Evolutionary conservation across 345 rosid species (phyloP).

Genomic region (Luvunga scandens): DNA sequence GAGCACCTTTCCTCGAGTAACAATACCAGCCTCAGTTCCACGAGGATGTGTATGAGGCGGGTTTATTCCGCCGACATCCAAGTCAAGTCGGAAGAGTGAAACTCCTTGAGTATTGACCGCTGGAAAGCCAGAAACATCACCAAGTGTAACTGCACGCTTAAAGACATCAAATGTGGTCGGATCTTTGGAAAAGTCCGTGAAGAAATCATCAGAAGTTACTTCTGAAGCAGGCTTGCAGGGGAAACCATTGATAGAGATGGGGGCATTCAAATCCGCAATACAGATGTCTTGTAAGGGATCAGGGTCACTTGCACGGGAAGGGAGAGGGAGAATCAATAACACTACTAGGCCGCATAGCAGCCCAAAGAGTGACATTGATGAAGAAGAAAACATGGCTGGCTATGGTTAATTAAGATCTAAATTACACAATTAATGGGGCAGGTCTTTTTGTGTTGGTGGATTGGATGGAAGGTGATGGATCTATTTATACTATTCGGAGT

Average conservation of each 20-base stretch:
- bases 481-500: too few species aligned
- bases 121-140: slow-evolving; percentile 53
- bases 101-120: slow-evolving; percentile 65
- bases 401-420: too few species aligned
- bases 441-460: too few species aligned
- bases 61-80: slow-evolving; percentile 59
- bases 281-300: slow-evolving; percentile 74
- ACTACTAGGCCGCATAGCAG: slow-evolving; percentile 8
- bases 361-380: background rate
- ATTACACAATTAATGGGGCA: too few species aligned
- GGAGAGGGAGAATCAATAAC: slow-evolving; percentile 34
- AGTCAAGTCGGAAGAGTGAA: slow-evolving; percentile 66
- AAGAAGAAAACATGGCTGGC: background rate
- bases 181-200: slow-evolving; percentile 49
- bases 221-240: slow-evolving; percentile 57
- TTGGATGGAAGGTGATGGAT: too few species aligned
- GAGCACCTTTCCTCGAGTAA: slow-evolving; percentile 53
- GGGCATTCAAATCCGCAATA: slow-evolving; percentile 42
- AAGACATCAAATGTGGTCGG: slow-evolving; percentile 40
- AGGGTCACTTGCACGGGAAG: slow-evolving; percentile 45
- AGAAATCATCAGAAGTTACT: slow-evolving; percentile 61
- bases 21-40: slow-evolving; percentile 49
- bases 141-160: slow-evolving; percentile 28
- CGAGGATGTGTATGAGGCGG: slow-evolving; percentile 78
- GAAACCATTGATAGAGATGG: slow-evolving; percentile 57